These are phyloP conservation scores for Pisolithus microcarpus DNA, from an alignment of 768 basidiomycete genomes.

Conservation along the genomic window DNA sequence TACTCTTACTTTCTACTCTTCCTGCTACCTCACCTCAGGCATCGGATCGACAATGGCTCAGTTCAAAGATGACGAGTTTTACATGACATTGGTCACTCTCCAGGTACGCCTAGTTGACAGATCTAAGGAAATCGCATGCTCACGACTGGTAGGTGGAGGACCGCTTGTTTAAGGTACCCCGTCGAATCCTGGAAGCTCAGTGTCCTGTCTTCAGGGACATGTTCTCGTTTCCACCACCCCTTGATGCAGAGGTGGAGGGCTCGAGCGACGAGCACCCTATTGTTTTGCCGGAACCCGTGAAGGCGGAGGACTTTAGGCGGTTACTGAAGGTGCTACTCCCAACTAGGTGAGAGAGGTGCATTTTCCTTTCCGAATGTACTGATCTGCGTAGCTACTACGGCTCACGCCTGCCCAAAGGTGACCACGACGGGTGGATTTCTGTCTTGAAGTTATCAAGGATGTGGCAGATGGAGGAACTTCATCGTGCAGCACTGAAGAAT, in stretches of 20 bases:
- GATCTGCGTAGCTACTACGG: not conserved
- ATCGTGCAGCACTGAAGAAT: slow-evolving; percentile 21
- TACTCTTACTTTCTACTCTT: too few relatives aligned
- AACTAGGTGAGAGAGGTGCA: slow-evolving; percentile 1
- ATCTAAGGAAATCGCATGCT: not conserved
- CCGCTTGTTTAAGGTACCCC: slow-evolving; percentile 22
- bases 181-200: slow-evolving; percentile 14
- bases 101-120: not conserved
- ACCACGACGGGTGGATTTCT: slow-evolving; percentile 29
- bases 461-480: slow-evolving; percentile 30
- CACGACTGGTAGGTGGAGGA: slow-evolving; percentile 18
- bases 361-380: not conserved
- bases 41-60: too few relatives aligned
- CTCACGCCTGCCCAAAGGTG: not conserved
- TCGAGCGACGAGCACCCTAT: slow-evolving; percentile 17
- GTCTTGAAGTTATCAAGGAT: slow-evolving; percentile 33
- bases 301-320: slow-evolving; percentile 18
- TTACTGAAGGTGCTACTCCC: slow-evolving; percentile 20
- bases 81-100: slow-evolving; percentile 15
- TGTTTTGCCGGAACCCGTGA: slow-evolving; percentile 13
- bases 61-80: slow-evolving; percentile 7
- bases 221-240: slow-evolving; percentile 15
- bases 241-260: slow-evolving; percentile 12
- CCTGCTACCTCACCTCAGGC: too few relatives aligned
- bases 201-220: slow-evolving; percentile 22